These are phyloP conservation scores for Cicer judaicum DNA, from an alignment of 306 rosid genomes.

Conservation along the genomic window DNA sequence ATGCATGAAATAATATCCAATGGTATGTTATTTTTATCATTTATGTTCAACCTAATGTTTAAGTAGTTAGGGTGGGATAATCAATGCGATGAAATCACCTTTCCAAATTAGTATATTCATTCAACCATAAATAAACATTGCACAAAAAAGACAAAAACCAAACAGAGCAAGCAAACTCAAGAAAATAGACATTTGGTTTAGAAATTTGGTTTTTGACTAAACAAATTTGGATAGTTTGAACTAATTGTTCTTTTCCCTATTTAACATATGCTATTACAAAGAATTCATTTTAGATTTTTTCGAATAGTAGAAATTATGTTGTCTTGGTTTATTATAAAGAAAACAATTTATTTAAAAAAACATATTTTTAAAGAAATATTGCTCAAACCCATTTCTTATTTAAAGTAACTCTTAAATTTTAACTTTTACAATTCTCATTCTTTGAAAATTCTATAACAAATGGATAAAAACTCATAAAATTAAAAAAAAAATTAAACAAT, in stretches of 20 bases:
- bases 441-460: no score
- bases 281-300: conserved; percentile 32
- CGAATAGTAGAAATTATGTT: no score
- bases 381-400: no score
- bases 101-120: conserved; percentile 48
- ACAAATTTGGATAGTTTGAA: conserved; percentile 33
- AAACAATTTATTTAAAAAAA: no score
- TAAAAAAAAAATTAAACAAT: no score
- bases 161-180: conserved; percentile 51
- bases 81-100: conserved; percentile 56
- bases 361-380: no score
- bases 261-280: conserved; percentile 35
- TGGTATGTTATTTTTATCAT: conserved; percentile 46
- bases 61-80: conserved; percentile 61
- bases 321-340: no score
- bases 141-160: conserved; percentile 51
- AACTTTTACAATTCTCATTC: no score
- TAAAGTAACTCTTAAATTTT: no score
- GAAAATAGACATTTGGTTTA: conserved; percentile 31
- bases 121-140: conserved; percentile 45
- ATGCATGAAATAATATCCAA: conserved; percentile 45
- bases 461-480: no score
- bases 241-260: conserved; percentile 20
- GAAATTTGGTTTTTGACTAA: conserved; percentile 31
- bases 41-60: conserved; percentile 53